A percentile compares a stretch with the other conserved stretches of the same genome.
These are phyloP conservation scores for Iris pallida DNA, from an alignment of 116 monocot genomes.

Conservation along the genomic window DNA sequence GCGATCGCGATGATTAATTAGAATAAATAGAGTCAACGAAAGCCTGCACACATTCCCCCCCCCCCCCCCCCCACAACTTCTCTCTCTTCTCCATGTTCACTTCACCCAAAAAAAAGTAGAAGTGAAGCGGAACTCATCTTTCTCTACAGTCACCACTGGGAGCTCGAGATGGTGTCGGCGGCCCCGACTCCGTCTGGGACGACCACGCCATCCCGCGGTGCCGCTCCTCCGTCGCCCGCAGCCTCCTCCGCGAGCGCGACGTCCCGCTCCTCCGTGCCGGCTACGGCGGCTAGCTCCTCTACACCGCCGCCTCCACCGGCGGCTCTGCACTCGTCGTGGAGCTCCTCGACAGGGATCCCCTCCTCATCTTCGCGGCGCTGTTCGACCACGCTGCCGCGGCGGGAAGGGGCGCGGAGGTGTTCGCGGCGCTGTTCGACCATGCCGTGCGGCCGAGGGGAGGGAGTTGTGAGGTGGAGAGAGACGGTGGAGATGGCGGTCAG, in stretches of 20 bases:
- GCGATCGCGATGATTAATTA: too few relatives aligned
- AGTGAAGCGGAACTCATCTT: too few relatives aligned
- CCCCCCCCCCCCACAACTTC: too few relatives aligned
- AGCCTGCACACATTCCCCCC: too few relatives aligned
- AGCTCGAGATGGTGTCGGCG: slow-evolving; percentile 81
- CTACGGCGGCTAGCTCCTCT: slow-evolving; percentile 91
- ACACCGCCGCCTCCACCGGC: slow-evolving; percentile 81
- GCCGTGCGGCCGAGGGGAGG: slow-evolving; percentile 12
- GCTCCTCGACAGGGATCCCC: slow-evolving; percentile 65
- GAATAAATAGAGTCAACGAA: too few relatives aligned
- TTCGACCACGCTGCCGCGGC: slow-evolving; percentile 89
- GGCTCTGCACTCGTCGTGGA: slow-evolving; percentile 52
- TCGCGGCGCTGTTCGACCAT: slow-evolving; percentile 50
- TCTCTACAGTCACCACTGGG: background rate
- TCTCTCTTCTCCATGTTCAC: too few relatives aligned
- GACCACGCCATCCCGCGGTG: slow-evolving; percentile 70
- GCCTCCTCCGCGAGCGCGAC: slow-evolving; percentile 66
- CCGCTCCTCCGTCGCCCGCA: slow-evolving; percentile 61
- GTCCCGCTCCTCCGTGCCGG: slow-evolving; percentile 53
- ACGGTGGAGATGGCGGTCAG: too few relatives aligned
- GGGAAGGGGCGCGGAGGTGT: slow-evolving; percentile 54
- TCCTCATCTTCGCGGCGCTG: slow-evolving; percentile 89
- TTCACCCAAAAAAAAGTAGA: too few relatives aligned
- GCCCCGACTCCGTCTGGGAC: slow-evolving; percentile 89
- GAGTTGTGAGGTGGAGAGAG: background rate